Percentiles rank a stretch among this genome's conserved stretches.
These are phyloP conservation scores for Solanum corneliomulleri DNA, from an alignment of 257 asterid genomes.

Conservation along the genomic window DNA sequence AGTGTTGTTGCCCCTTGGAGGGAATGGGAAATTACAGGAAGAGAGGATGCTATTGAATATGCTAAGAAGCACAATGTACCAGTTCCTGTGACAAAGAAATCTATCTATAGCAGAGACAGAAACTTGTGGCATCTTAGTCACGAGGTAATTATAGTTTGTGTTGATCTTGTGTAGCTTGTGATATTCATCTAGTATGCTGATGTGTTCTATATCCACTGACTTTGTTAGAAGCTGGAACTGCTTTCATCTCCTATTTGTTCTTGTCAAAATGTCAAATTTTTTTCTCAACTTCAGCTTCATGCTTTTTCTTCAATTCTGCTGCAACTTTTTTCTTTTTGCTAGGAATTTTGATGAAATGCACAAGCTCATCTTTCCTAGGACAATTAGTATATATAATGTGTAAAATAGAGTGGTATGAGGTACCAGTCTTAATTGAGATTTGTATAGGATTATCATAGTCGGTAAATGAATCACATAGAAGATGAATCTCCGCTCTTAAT, in stretches of 20 bases:
- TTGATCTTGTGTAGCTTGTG: not conserved
- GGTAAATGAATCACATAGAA: not conserved
- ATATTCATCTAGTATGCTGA: not conserved
- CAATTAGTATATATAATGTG: not conserved
- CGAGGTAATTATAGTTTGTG: conserved; percentile 38
- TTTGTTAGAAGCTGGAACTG: not conserved
- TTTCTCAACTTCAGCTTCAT: not conserved
- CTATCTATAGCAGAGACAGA: conserved; percentile 97
- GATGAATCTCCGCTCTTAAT: not conserved
- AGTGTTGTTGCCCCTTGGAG: conserved; percentile 98
- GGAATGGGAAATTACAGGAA: conserved; percentile 93
- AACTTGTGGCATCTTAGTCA: conserved; percentile 98
- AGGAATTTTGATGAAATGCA: not conserved
- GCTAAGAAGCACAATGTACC: conserved; percentile 88
- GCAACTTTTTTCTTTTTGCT: not conserved
- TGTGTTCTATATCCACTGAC: not conserved
- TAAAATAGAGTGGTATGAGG: not conserved
- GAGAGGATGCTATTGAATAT: conserved; percentile 96
- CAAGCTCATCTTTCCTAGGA: not conserved
- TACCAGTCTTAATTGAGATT: not conserved
- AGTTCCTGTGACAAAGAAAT: conserved; percentile 88
- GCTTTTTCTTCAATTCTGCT: not conserved
- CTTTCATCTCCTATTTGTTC: not conserved
- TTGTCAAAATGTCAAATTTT: not conserved
- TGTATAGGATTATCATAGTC: not conserved